Evolutionary conservation across 129 eudicot genomes (phyloP).

Genomic region (Scalesia atractyloides): DNA sequence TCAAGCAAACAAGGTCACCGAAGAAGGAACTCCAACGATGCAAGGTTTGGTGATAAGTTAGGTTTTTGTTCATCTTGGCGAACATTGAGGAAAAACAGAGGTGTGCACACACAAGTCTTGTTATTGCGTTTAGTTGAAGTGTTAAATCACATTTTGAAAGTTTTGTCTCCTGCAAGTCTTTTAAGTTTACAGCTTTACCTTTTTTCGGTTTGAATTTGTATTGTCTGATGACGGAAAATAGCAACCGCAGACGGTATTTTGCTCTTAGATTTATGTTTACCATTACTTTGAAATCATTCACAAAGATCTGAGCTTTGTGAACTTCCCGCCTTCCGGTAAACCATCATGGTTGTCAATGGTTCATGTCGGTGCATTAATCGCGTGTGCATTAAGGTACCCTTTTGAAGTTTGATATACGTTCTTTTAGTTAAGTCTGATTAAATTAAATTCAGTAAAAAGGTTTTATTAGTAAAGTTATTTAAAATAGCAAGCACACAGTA

Average conservation of each 20-base stretch:
- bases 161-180: constrained; percentile 15
- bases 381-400: background rate
- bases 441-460: too few species aligned
- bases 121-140: constrained; percentile 13
- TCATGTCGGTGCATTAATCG: background rate
- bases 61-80: constrained; percentile 13
- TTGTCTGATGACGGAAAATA: constrained; percentile 5
- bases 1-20: constrained; percentile 70
- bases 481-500: too few species aligned
- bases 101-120: constrained; percentile 9
- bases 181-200: background rate
- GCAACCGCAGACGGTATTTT: background rate
- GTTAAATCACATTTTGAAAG: constrained; percentile 4
- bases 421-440: too few species aligned
- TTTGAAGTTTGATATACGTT: too few species aligned
- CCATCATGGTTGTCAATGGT: background rate
- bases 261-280: background rate
- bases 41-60: constrained; percentile 69
- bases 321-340: background rate
- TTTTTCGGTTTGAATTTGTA: constrained; percentile 7
- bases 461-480: too few species aligned
- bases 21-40: constrained; percentile 56
- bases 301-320: background rate
- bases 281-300: background rate
- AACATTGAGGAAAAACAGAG: background rate